Evolutionary conservation across 257 asterid species (phyloP), one percentile per base, ranked within the genome.

Genomic region (Echium plantagineum): DNA sequence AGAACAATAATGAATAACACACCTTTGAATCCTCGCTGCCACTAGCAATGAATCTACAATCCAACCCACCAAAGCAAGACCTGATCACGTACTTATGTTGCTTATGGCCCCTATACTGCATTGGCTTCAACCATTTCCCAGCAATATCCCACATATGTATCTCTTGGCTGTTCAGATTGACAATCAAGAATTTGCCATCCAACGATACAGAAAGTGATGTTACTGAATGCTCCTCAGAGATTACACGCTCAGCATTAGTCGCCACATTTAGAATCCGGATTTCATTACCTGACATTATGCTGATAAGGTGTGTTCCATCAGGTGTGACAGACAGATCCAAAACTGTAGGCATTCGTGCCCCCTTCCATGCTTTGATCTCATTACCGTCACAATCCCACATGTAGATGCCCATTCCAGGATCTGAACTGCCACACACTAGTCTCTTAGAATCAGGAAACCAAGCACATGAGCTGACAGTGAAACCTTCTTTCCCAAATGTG

Each of bases 1-100:
- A 2, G 65, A 21, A 20, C 60, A 21, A 22, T 30, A 64, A 10
- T n/a, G 52, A 71, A 38, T 52, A 66, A 62, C 28, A 62, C 79
- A 90, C 98, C 95, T 83, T 77, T 59, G 89, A 81, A 77, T 90
- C 95, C 76, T 87, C 98, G 68, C 98, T 90, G 28, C 98, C 96
- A 71, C 95, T 90, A 64, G 96, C 96, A 51, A 90, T 83, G 64
- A 87, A 82, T 77, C 71, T 70, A 71, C 84, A 69, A 60, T 82
- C 78, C 71, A 81, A 75, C 47, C 96, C 98, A 42, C 98, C 96
- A 72, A 87, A 87, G 85, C 98, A 90, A 62, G 98, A 90, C n/a
- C 98, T 80, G 60, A 90, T 90, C 63, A 90, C 96, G 22, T 87
- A 90, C 63, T 80, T 80, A 24, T 80, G 81, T 63, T 87, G 98